Evolutionary conservation across 768 basidiomycete genomes (phyloP).

Genomic region (Lentinula detonsa): DNA sequence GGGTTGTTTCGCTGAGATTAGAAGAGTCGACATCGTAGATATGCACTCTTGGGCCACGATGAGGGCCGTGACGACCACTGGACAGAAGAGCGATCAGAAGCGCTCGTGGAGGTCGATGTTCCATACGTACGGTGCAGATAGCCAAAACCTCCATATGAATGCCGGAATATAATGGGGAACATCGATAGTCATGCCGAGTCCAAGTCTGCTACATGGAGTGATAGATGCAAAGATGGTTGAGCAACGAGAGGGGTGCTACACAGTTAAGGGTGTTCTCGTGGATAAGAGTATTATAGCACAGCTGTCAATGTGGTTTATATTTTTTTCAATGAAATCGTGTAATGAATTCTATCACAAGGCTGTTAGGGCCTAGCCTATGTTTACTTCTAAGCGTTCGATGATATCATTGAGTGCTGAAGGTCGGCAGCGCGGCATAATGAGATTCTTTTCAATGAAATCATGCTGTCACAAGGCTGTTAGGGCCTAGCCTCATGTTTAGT

Average conservation of each 20-base stretch:
- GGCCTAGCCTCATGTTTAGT: too few relatives aligned
- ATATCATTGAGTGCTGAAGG: neutral
- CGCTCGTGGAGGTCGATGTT: neutral
- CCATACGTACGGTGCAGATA: neutral
- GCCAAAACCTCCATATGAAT: slow-evolving; percentile 6
- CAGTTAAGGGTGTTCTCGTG: neutral
- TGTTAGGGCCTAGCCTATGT: too few relatives aligned
- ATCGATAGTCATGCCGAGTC: neutral
- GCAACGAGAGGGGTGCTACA: neutral
- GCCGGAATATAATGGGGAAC: slow-evolving; percentile 1
- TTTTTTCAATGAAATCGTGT: neutral
- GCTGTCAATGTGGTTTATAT: neutral
- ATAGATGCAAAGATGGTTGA: neutral
- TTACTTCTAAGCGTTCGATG: neutral
- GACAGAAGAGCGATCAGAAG: neutral
- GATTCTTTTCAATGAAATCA: too few relatives aligned
- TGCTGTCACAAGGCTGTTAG: too few relatives aligned
- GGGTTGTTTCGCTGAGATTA: slow-evolving; percentile 37
- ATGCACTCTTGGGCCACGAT: slow-evolving; percentile 36
- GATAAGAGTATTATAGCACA: neutral
- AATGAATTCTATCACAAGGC: neutral
- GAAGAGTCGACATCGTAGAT: slow-evolving; percentile 49
- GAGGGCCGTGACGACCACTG: neutral
- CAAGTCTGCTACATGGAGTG: neutral
- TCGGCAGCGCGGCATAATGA: too few relatives aligned